Evolutionary conservation across 371 early-diverging fungal genomes (phyloP).

Genomic region (Cokeromyces recurvatus): DNA sequence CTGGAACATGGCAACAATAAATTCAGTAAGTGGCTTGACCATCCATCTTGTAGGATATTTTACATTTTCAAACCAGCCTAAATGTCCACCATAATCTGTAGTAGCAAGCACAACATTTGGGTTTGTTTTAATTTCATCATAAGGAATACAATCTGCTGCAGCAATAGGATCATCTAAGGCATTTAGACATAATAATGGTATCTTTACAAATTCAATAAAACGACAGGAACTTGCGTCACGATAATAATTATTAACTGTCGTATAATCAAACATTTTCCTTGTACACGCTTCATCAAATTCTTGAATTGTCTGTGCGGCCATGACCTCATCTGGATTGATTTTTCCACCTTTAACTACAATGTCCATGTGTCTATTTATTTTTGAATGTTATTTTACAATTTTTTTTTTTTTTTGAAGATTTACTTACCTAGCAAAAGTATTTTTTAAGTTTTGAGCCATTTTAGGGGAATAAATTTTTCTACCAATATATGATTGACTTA

Average conservation of each 20-base stretch:
- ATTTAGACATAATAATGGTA: constrained; percentile 80
- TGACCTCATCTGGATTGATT: constrained; percentile 52
- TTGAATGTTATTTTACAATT: not conserved
- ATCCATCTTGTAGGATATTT: constrained; percentile 60
- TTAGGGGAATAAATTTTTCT: constrained; percentile 59
- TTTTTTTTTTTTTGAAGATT: not conserved
- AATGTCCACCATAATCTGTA: constrained; percentile 88
- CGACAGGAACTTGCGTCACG: constrained; percentile 70
- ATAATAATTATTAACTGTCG: constrained; percentile 84
- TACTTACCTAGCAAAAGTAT: constrained; percentile 51
- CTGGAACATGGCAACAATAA: constrained; percentile 54
- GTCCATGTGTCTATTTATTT: constrained; percentile 51
- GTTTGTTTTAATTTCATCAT: constrained; percentile 69
- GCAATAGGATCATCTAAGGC: constrained; percentile 95
- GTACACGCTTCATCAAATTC: constrained; percentile 73
- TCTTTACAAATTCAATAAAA: constrained; percentile 65
- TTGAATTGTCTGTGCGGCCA: constrained; percentile 34
- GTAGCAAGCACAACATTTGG: constrained; percentile 84
- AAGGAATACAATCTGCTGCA: constrained; percentile 66
- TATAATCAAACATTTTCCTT: constrained; percentile 63
- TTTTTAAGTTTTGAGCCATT: constrained; percentile 69
- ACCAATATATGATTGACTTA: constrained; percentile 34
- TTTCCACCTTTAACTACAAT: constrained; percentile 47
- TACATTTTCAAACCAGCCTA: constrained; percentile 85
- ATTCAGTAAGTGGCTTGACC: constrained; percentile 65